Percentiles rank a stretch among this genome's conserved stretches.
These are phyloP conservation scores for Mycosarcoma mackinlayi DNA, from an alignment of 1,284 basidiomycete genomes.

Conservation along the genomic window DNA sequence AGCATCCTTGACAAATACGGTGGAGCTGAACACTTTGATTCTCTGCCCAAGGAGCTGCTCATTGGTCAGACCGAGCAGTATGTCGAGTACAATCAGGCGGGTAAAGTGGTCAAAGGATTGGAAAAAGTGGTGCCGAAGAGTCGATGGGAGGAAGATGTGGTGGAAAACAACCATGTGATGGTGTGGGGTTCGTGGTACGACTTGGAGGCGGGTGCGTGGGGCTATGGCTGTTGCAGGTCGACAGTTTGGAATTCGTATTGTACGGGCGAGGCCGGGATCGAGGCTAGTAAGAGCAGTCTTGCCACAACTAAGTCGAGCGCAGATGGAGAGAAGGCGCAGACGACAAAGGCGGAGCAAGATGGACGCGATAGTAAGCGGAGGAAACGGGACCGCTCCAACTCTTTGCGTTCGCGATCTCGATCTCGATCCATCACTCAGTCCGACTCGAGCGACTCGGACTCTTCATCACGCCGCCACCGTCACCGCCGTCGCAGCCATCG, in stretches of 20 bases:
- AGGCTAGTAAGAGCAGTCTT: slow-evolving; percentile 73
- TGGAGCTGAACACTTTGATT: slow-evolving; percentile 90
- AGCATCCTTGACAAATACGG: slow-evolving; percentile 78
- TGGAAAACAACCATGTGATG: slow-evolving; percentile 88
- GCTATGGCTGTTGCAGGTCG: slow-evolving; percentile 94
- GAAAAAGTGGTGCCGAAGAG: slow-evolving; percentile 85
- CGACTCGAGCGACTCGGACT: neutral
- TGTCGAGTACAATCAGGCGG: slow-evolving; percentile 93
- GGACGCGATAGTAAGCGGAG: slow-evolving; percentile 2
- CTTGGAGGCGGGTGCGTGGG: slow-evolving; percentile 79
- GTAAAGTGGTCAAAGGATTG: slow-evolving; percentile 89
- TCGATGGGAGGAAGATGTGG: slow-evolving; percentile 81
- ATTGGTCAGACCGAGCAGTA: slow-evolving; percentile 97
- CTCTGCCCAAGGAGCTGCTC: slow-evolving; percentile 85
- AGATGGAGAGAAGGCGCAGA: neutral
- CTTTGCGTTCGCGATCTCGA: neutral
- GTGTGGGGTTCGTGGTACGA: slow-evolving; percentile 98
- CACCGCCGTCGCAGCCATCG: neutral
- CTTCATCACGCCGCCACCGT: neutral
- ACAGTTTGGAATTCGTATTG: slow-evolving; percentile 88
- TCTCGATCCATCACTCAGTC: neutral
- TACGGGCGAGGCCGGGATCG: slow-evolving; percentile 86
- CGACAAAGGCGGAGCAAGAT: neutral
- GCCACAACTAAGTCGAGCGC: neutral
- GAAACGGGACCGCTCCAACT: neutral